phyloP scores from a whole-genome alignment of 148 eudicot genomes.

The Heliosperma pusillum region DNA sequence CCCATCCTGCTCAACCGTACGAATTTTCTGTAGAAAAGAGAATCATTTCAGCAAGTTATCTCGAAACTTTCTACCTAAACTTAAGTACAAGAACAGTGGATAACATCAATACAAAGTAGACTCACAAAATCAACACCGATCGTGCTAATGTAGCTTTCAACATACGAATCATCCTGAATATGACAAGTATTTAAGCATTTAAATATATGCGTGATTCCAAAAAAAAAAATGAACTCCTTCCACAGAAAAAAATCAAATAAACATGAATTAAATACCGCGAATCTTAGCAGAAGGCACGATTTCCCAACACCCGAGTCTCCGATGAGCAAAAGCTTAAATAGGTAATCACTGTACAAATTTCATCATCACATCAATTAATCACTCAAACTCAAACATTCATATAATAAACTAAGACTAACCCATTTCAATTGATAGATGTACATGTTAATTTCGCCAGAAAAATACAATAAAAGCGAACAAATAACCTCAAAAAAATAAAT shows the following conservation, averaged over 20 bases:
- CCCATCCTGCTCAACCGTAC: constrained; percentile 48
- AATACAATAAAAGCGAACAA: background rate
- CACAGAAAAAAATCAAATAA: background rate
- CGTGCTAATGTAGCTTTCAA: constrained; percentile 47
- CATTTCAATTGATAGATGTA: background rate
- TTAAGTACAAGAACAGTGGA: background rate
- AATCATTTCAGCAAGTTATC: background rate
- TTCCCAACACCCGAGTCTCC: constrained; percentile 55
- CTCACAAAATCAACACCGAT: constrained; percentile 49
- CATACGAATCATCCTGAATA: constrained; percentile 44
- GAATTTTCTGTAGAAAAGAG: constrained; percentile 34
- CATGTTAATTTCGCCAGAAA: background rate
- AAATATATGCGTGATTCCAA: background rate
- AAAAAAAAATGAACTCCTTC: background rate
- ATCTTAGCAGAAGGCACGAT: constrained; percentile 47
- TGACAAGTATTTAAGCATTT: constrained; percentile 6
- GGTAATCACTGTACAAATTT: constrained; percentile 36
- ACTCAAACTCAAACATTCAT: background rate
- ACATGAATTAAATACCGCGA: constrained; percentile 29
- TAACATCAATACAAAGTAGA: constrained; percentile 5
- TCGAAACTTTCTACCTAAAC: background rate
- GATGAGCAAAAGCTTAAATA: constrained; percentile 44
- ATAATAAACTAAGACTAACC: background rate
- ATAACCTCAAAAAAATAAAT: too few species aligned
- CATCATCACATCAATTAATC: background rate